phyloP scores from a whole-genome alignment of 495 filamentous ascomycete genomes.

The Podospora anserina region DNA sequence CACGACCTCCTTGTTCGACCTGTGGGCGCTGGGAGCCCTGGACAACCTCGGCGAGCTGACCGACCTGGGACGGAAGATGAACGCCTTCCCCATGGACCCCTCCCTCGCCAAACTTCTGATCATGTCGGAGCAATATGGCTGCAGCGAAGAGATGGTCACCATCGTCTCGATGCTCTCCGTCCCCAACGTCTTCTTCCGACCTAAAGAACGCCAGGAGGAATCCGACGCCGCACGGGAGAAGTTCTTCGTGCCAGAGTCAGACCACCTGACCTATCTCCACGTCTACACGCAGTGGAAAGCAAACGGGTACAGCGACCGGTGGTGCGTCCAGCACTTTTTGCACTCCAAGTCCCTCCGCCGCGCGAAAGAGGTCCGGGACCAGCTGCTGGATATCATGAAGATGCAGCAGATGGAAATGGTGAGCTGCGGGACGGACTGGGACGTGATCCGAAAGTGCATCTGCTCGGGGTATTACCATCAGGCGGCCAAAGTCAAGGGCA shows the following conservation, averaged over 20 bases:
- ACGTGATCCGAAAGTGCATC: conserved; percentile 91
- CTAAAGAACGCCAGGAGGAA: conserved; percentile 95
- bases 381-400: conserved; percentile 92
- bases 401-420: conserved; percentile 84
- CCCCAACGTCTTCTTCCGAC: conserved; percentile 93
- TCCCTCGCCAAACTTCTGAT: conserved; percentile 92
- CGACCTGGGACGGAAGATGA: conserved; percentile 84
- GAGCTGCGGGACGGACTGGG: conserved; percentile 95
- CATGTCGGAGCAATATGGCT: conserved; percentile 77
- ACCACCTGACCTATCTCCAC: conserved; percentile 92
- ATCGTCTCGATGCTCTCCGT: conserved; percentile 99
- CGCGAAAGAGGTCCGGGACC: conserved; percentile 89
- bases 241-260: conserved; percentile 96
- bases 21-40: conserved; percentile 93
- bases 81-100: conserved; percentile 94
- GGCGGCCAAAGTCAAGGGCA: conserved; percentile 93
- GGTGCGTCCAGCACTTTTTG: conserved; percentile 90
- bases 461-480: conserved; percentile 98
- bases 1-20: conserved; percentile 92
- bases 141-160: conserved; percentile 96
- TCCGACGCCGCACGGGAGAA: conserved; percentile 96
- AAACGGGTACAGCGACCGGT: conserved; percentile 84
- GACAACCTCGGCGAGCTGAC: conserved; percentile 94
- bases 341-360: conserved; percentile 87
- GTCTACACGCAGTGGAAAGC: conserved; percentile 95